Evolutionary conservation across 2,329 filamentous ascomycete species (phyloP).

Genomic region (Pseudogymnoascus sp.): DNA sequence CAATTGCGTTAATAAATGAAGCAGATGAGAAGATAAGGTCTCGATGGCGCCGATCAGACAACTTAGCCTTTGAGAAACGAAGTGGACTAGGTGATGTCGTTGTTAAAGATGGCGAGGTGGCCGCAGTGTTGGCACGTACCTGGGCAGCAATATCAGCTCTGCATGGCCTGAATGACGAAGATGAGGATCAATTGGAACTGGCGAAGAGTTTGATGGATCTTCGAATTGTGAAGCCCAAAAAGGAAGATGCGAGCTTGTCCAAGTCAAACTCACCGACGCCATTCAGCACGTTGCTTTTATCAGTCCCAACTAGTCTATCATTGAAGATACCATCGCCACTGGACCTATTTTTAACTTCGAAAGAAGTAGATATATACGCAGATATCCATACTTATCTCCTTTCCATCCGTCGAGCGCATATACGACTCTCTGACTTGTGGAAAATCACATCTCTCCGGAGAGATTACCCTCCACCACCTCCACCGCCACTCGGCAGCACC

Average conservation of each 20-base stretch:
- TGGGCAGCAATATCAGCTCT: conserved; percentile 74
- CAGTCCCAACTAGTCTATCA: conserved; percentile 60
- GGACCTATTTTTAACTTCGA: conserved; percentile 72
- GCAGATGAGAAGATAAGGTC: conserved; percentile 72
- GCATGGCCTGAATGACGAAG: conserved; percentile 59
- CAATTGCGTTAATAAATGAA: conserved; percentile 74
- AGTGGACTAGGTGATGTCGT: conserved; percentile 53
- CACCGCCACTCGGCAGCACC: conserved; percentile 53
- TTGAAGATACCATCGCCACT: conserved; percentile 69
- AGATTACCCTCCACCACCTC: conserved; percentile 64
- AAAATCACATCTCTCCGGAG: conserved; percentile 70
- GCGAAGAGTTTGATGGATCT: conserved; percentile 70
- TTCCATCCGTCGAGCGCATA: conserved; percentile 74
- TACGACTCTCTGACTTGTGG: conserved; percentile 79
- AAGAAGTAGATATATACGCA: conserved; percentile 72
- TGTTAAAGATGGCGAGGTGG: conserved; percentile 81
- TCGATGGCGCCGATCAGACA: conserved; percentile 58
- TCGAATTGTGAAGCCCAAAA: conserved; percentile 43
- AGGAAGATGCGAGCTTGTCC: conserved; percentile 29
- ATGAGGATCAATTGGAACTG: conserved; percentile 68
- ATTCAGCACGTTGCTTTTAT: conserved; percentile 77
- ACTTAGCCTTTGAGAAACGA: conserved; percentile 47
- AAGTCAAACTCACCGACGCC: conserved; percentile 29
- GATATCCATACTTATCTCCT: conserved; percentile 81
- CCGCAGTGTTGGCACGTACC: conserved; percentile 63